These are phyloP conservation scores for Centaurea solstitialis DNA, from an alignment of 129 eudicot species.

Conservation along the genomic window DNA sequence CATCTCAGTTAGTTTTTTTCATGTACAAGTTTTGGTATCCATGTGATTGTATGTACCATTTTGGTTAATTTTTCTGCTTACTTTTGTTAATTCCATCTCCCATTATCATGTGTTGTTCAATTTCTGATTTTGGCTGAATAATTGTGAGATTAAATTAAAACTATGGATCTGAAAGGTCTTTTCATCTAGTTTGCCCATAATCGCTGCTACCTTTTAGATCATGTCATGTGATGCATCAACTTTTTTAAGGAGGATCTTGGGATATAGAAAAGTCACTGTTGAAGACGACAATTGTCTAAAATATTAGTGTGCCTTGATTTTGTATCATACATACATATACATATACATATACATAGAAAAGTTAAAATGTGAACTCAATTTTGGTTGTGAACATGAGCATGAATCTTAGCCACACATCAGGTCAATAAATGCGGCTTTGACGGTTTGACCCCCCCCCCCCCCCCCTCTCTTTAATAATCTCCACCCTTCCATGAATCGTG, in stretches of 20 bases:
- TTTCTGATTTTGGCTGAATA: conserved; percentile 3
- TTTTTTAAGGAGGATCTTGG: background rate
- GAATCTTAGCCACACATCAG: too few relatives aligned
- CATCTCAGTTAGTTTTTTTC: background rate
- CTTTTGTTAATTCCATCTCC: conserved; percentile 12
- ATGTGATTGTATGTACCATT: conserved; percentile 8
- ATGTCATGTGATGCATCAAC: background rate
- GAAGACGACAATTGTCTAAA: too few relatives aligned
- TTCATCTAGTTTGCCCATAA: background rate
- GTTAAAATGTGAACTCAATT: too few relatives aligned
- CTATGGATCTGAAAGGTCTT: background rate
- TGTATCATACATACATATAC: too few relatives aligned
- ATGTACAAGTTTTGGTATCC: conserved; percentile 27
- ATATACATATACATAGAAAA: too few relatives aligned
- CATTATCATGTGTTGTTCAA: conserved; percentile 9
- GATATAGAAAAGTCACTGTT: background rate
- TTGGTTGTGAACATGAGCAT: too few relatives aligned
- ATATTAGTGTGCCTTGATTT: too few relatives aligned
- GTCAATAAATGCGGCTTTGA: too few relatives aligned
- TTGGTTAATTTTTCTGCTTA: conserved; percentile 8
- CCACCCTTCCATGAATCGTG: too few relatives aligned
- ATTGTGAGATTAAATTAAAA: background rate
- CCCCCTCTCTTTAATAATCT: too few relatives aligned
- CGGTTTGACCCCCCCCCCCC: too few relatives aligned
- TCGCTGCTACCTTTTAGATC: background rate